These are phyloP conservation scores for Fusarium sp. DNA, from an alignment of 2,329 filamentous ascomycete genomes.

Conservation along the genomic window DNA sequence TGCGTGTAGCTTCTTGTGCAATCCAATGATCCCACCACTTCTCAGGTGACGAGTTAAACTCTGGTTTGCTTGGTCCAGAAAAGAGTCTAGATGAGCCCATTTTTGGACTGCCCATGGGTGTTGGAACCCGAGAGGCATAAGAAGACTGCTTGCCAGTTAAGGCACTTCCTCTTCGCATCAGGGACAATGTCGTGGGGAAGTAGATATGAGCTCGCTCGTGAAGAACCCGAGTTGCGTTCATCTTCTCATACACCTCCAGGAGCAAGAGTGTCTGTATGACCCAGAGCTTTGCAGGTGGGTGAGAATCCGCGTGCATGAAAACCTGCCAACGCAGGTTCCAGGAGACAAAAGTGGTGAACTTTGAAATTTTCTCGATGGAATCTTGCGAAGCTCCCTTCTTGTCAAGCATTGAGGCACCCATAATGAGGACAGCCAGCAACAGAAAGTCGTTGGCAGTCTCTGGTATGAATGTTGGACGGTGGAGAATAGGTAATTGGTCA, in stretches of 20 bases:
- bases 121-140: constrained; percentile 46
- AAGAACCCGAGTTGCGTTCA: constrained; percentile 48
- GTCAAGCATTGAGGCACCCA: constrained; percentile 49
- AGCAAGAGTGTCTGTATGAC: constrained; percentile 49
- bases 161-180: constrained; percentile 49
- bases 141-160: constrained; percentile 48
- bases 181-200: constrained; percentile 47
- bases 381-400: constrained; percentile 38
- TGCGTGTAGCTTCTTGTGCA: constrained; percentile 48
- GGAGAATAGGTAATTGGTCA: constrained; percentile 47
- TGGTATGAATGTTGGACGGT: constrained; percentile 47
- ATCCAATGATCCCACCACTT: constrained; percentile 52
- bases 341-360: constrained; percentile 49
- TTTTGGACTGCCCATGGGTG: constrained; percentile 43
- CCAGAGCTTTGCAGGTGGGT: constrained; percentile 49
- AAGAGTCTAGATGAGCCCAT: constrained; percentile 33
- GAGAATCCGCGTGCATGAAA: constrained; percentile 49
- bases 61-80: constrained; percentile 23
- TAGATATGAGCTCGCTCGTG: constrained; percentile 51
- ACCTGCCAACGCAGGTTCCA: constrained; percentile 50
- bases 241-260: constrained; percentile 48
- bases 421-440: constrained; percentile 46
- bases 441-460: constrained; percentile 49
- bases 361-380: constrained; percentile 45
- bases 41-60: constrained; percentile 44